Evolutionary conservation across 805 yeast genomes (phyloP).

Genomic region (Hanseniaspora nectarophila): DNA sequence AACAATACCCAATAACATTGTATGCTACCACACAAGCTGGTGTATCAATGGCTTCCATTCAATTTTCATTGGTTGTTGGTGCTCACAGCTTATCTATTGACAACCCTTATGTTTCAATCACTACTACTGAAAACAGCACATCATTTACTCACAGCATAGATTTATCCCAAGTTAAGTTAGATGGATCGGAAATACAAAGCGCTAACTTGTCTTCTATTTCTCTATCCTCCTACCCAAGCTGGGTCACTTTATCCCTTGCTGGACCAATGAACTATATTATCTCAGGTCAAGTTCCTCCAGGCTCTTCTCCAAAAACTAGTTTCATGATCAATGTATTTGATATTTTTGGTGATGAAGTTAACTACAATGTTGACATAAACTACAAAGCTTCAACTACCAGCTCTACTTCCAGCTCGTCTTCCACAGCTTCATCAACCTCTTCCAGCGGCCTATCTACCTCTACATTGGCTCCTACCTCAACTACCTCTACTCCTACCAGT

Average conservation of each 20-base stretch:
- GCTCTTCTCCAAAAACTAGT: slow-evolving; percentile 25
- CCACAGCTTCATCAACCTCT: background rate
- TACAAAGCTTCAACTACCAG: slow-evolving; percentile 23
- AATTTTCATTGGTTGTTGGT: slow-evolving; percentile 69
- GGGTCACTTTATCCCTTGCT: slow-evolving; percentile 39
- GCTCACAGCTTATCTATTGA: slow-evolving; percentile 67
- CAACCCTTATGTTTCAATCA: slow-evolving; percentile 44
- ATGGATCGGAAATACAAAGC: slow-evolving; percentile 51
- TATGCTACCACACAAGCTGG: slow-evolving; percentile 73
- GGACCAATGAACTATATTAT: slow-evolving; percentile 26
- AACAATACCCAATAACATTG: slow-evolving; percentile 52
- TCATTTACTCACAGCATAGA: slow-evolving; percentile 49
- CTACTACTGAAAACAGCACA: slow-evolving; percentile 39
- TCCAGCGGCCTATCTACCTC: slow-evolving; percentile 24
- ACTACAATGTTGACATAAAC: slow-evolving; percentile 43
- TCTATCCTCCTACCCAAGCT: slow-evolving; percentile 26
- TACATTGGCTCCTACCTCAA: slow-evolving; percentile 18
- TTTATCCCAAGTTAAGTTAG: slow-evolving; percentile 48
- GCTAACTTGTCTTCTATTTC: slow-evolving; percentile 29
- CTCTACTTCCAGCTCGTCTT: slow-evolving; percentile 1
- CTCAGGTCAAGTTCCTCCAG: slow-evolving; percentile 45
- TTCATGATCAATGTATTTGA: slow-evolving; percentile 52
- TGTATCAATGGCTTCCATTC: slow-evolving; percentile 55
- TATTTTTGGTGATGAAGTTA: slow-evolving; percentile 47
- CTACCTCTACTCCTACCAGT: slow-evolving; percentile 19